A percentile compares a stretch with the other conserved stretches of the same genome.
phyloP scores from a whole-genome alignment of 192 early-diverging fungal genomes.

The Coemansia asiatica region DNA sequence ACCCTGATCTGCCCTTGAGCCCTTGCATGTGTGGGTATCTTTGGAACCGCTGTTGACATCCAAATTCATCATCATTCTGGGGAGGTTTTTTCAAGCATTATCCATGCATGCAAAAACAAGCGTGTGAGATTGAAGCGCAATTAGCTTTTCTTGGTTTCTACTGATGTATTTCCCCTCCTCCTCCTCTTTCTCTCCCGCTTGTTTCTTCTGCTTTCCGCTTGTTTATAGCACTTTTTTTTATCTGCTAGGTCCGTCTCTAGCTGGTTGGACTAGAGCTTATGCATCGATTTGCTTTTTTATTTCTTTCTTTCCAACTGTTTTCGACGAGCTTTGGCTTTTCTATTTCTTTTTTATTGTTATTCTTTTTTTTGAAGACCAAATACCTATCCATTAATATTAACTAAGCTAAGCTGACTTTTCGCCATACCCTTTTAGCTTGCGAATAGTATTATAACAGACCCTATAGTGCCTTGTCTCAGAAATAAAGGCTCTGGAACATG shows the following conservation, averaged over 20 bases:
- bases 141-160: not conserved
- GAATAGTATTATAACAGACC: not conserved
- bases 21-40: not conserved
- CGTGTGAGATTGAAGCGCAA: not conserved
- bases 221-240: not conserved
- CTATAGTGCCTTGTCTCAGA: not conserved
- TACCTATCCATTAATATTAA: not conserved
- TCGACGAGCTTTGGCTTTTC: not conserved
- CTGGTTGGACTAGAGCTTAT: not conserved
- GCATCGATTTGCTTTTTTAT: not conserved
- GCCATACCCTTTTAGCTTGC: not conserved
- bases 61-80: not conserved
- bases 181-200: constrained; percentile 1
- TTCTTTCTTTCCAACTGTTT: not conserved
- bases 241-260: not conserved
- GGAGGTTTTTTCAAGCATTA: not conserved
- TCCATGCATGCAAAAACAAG: not conserved
- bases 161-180: not conserved
- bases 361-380: not conserved
- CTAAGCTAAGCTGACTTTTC: not conserved
- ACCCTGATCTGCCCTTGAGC: not conserved
- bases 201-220: not conserved
- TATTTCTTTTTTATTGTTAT: not conserved
- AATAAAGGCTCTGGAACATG: not conserved
- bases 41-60: not conserved